Base-by-base conservation (phyloP, 2,329 filamentous ascomycete species). In the Huntiella abstrusa region DNA sequence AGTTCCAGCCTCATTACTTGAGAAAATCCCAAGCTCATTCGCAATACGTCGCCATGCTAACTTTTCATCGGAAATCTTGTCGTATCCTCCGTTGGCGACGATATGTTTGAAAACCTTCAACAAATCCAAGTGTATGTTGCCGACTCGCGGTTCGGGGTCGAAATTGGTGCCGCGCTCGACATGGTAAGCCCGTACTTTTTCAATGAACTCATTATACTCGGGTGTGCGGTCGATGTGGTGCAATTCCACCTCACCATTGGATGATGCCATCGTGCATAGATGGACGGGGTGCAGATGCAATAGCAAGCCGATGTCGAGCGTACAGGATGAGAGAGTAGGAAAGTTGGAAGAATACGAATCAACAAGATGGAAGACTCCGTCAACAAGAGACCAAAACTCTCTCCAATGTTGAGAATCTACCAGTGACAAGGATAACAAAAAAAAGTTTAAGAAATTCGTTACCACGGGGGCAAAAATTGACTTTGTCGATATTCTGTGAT, bases 31-130 rank as follows among this genome's bases (percentile, higher is more conserved):
- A 48, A 93, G 79, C 54, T 86, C 78, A 45, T 77, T 70, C 10
- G 80, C 83, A 55, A 93, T 71, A 54, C 76, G 77, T 52, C 84
- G 75, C 86, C 86, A 94, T 44, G 83, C 81, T 52, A 92, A 71
- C 65, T 88, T 91, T 59, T 88, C 76, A 63, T 75, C 79, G 51
- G 74, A 86, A 59, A 88, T 75, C 58, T 80, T 79, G 62, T 93
- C 86, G 59, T 94, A 94, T 49, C 86, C 86, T 45, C 86, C 86
- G 55, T 78, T 76, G 16, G 73, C 72, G 46, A 82, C 71, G 13
- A 93, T 81, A 53, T 77, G 71, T 52, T 81, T 80, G 67, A 84
- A 93, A 28, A 92, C 71, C 56, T 81, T 80, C 57, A 78, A 67
- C 22, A 93, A 68, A 56, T 93, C 82, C 51, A 93, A 71, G 52